Percentiles rank a stretch among this genome's conserved stretches.
phyloP scores from a whole-genome alignment of 176 grass and related monocot genomes.

The Thinopyrum elongatum region DNA sequence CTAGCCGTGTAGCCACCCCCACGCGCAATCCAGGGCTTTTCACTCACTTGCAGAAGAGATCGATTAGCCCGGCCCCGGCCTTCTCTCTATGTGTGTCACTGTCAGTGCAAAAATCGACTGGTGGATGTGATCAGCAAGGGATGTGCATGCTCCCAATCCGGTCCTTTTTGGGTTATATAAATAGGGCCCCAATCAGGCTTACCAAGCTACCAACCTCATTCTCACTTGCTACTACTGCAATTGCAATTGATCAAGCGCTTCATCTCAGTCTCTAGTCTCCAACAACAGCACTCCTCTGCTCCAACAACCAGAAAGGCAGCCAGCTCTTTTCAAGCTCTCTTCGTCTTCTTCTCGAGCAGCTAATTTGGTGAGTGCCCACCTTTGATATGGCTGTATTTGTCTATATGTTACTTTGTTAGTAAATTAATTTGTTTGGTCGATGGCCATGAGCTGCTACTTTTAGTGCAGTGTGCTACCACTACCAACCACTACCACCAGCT shows the following conservation, averaged over 20 bases:
- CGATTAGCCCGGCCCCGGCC: neutral
- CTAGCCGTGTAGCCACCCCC: constrained; percentile 5
- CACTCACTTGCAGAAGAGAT: neutral
- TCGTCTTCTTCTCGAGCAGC: neutral
- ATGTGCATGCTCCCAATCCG: constrained; percentile 27
- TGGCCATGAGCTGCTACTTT: no score
- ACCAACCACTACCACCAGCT: no score
- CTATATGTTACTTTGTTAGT: neutral
- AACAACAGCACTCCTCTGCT: no score
- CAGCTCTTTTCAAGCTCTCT: neutral
- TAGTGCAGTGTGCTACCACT: neutral
- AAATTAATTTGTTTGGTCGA: neutral
- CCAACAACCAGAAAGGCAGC: no score
- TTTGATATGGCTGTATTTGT: neutral
- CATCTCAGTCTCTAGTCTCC: neutral
- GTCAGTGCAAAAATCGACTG: neutral
- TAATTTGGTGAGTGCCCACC: constrained; percentile 21
- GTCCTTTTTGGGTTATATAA: constrained; percentile 31
- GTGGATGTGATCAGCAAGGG: neutral
- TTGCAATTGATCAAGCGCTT: neutral
- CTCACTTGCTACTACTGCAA: neutral
- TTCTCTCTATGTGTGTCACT: constrained; percentile 1
- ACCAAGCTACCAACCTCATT: constrained; percentile 14
- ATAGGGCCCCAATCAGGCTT: constrained; percentile 21
- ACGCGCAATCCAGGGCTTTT: constrained; percentile 33